A percentile compares a stretch with the other conserved stretches of the same genome.
Conservation (phyloP, 768 basidiomycete species). For the Macrolepiota fuliginosa region DNA sequence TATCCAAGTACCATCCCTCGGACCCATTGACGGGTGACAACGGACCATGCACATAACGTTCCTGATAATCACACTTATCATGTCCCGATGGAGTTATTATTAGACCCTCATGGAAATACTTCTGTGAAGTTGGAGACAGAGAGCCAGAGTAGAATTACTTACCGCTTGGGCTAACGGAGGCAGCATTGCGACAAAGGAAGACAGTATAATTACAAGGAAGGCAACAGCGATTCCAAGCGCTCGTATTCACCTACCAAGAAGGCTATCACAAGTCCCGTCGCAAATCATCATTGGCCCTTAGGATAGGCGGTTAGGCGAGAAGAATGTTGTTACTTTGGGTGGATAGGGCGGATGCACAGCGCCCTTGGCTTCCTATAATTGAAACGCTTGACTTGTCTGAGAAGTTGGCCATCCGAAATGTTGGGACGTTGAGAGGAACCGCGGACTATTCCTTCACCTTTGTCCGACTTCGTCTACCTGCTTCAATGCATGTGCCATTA, state of each 20-base stretch:
- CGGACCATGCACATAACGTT: background rate
- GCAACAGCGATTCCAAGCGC: background rate
- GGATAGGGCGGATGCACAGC: background rate
- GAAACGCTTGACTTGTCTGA: background rate
- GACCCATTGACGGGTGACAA: background rate
- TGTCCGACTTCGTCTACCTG: background rate
- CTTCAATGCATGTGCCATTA: too few species aligned
- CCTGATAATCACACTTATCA: background rate
- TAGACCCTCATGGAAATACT: background rate
- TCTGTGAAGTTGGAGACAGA: background rate
- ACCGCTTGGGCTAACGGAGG: background rate
- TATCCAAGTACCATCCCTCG: background rate
- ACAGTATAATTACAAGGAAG: background rate
- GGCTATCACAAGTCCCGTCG: background rate
- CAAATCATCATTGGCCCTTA: background rate
- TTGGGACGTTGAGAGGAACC: background rate
- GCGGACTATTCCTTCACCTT: background rate
- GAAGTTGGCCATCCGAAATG: background rate
- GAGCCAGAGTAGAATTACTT: background rate
- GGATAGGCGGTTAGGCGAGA: background rate
- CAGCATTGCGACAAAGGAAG: background rate
- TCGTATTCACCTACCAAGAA: background rate
- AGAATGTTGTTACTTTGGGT: background rate
- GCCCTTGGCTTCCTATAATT: background rate
- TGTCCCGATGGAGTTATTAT: background rate